Conservation (phyloP, 2,329 filamentous ascomycete species). For the Ophiosphaerella narmari region DNA sequence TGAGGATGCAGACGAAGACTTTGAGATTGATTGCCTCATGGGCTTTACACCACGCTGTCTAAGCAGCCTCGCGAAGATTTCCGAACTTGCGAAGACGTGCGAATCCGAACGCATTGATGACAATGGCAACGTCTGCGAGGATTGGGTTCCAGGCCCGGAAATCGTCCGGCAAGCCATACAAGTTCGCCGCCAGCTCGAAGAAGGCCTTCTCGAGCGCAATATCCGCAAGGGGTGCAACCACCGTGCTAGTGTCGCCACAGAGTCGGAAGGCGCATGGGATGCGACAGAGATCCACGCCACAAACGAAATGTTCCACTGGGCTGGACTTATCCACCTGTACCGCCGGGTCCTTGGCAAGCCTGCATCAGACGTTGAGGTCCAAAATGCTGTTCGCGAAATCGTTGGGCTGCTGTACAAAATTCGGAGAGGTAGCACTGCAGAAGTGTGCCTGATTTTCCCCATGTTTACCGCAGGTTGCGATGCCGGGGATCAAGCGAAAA, state of each 20-base stretch:
- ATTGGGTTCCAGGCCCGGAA: slow-evolving; percentile 64
- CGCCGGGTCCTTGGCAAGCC: slow-evolving; percentile 71
- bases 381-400: slow-evolving; percentile 66
- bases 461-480: slow-evolving; percentile 85
- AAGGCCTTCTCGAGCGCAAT: slow-evolving; percentile 49
- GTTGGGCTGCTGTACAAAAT: slow-evolving; percentile 66
- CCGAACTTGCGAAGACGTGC: slow-evolving; percentile 70
- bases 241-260: slow-evolving; percentile 38
- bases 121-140: slow-evolving; percentile 54
- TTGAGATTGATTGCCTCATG: slow-evolving; percentile 78
- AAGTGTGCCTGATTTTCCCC: slow-evolving; percentile 76
- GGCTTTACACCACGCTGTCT: slow-evolving; percentile 77
- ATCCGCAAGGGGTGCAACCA: slow-evolving; percentile 51
- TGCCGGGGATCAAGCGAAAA: slow-evolving; percentile 60
- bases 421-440: slow-evolving; percentile 68
- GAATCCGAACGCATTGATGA: slow-evolving; percentile 67
- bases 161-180: slow-evolving; percentile 62
- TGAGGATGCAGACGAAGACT: slow-evolving; percentile 62
- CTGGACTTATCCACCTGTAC: slow-evolving; percentile 75
- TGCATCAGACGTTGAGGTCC: slow-evolving; percentile 63
- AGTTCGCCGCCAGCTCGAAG: slow-evolving; percentile 65
- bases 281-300: slow-evolving; percentile 69
- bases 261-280: slow-evolving; percentile 57
- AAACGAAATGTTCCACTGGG: slow-evolving; percentile 80
- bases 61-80: slow-evolving; percentile 71